A percentile compares a stretch with the other conserved stretches of the same genome.
phyloP scores from a whole-genome alignment of 257 asterid species.

The Buddleja alternifolia region DNA sequence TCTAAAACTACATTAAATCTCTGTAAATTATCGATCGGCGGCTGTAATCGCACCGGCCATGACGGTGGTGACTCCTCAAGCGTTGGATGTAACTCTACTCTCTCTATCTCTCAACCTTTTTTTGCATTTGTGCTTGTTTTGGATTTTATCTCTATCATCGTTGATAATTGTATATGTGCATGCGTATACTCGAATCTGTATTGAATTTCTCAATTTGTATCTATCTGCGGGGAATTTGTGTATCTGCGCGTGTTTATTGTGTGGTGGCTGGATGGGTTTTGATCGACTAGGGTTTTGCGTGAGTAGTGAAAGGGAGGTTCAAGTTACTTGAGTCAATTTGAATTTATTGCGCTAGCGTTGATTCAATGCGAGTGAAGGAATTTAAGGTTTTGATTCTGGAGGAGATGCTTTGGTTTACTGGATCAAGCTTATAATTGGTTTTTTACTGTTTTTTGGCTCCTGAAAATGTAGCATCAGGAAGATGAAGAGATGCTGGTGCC shows the following conservation, averaged over 20 bases:
- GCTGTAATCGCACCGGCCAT: conserved; percentile 46
- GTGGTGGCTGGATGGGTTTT: conserved; percentile 29
- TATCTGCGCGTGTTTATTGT: conserved; percentile 22
- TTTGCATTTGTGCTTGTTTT: conserved; percentile 9
- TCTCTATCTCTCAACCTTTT: conserved; percentile 24
- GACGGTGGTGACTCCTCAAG: conserved; percentile 91
- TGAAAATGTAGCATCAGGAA: conserved; percentile 65
- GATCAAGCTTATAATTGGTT: conserved; percentile 42
- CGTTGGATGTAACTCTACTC: conserved; percentile 69
- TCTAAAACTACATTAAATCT: conserved; percentile 27
- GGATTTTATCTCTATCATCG: neutral
- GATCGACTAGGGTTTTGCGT: conserved; percentile 75
- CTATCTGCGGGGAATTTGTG: conserved; percentile 7
- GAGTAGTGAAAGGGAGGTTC: conserved; percentile 39
- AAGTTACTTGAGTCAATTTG: conserved; percentile 32
- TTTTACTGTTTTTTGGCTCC: conserved; percentile 27
- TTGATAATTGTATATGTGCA: conserved; percentile 27
- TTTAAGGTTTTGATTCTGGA: conserved; percentile 28
- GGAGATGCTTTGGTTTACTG: conserved; percentile 38
- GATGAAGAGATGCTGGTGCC: conserved; percentile 97
- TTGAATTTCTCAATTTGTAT: conserved; percentile 20
- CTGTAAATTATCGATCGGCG: conserved; percentile 62
- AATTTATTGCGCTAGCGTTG: neutral
- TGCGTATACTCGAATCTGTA: conserved; percentile 23
- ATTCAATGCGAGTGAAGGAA: conserved; percentile 25